Evolutionary conservation across 2,329 filamentous ascomycete genomes (phyloP).

Genomic region (Sporothrix schenckii): DNA sequence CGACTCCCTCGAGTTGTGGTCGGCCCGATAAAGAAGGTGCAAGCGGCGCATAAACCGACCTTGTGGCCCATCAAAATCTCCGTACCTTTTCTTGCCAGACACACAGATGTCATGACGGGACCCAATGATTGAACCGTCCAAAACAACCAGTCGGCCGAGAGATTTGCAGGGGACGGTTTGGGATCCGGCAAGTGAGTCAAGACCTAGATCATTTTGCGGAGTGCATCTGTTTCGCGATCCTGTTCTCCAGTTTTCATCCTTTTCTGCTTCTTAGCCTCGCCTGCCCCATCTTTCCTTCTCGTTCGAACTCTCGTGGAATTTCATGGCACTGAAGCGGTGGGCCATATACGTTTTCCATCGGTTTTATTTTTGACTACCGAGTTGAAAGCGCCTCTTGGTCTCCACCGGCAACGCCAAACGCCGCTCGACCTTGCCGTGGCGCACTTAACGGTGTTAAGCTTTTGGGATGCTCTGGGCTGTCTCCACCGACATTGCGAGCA

Average conservation of each 20-base stretch:
- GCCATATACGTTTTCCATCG: no score
- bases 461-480: not conserved
- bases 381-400: not conserved
- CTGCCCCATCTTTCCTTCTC: not conserved
- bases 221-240: not conserved
- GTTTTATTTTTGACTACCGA: no score
- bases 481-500: not conserved
- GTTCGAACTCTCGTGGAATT: conserved; percentile 19
- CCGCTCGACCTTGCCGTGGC: not conserved
- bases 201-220: not conserved
- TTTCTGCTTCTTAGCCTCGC: not conserved
- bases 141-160: not conserved
- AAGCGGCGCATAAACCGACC: not conserved
- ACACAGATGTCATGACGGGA: not conserved
- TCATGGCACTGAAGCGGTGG: not conserved
- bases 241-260: not conserved
- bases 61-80: not conserved
- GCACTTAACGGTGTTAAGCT: conserved; percentile 16
- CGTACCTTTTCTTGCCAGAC: not conserved
- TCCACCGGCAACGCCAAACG: not conserved
- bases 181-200: conserved; percentile 3
- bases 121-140: not conserved
- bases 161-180: not conserved
- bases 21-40: conserved; percentile 9
- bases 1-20: not conserved